Evolutionary conservation across 1,139 yeast species (phyloP).

Genomic region (Groenewaldozyma auringiensis): DNA sequence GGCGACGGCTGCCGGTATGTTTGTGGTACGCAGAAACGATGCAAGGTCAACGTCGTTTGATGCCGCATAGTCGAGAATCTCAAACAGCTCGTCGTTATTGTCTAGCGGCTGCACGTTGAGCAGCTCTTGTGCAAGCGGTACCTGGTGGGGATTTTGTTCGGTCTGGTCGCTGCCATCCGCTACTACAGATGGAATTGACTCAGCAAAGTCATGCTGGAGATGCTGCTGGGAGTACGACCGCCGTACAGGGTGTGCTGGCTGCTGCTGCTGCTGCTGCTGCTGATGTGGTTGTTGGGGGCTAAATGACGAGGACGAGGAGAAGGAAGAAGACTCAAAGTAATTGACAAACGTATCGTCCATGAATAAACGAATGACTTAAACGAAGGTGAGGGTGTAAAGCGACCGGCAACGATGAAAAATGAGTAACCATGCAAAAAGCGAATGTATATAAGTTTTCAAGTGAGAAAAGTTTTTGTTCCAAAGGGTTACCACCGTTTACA

Average conservation of each 20-base stretch:
- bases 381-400: too few species aligned
- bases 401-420: too few species aligned
- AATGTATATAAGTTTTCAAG: too few species aligned
- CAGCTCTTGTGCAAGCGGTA: neutral
- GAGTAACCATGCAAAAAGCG: too few species aligned
- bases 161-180: too few species aligned
- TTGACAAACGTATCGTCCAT: constrained; percentile 2
- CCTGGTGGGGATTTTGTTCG: neutral
- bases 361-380: neutral
- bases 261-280: neutral
- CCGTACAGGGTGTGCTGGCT: too few species aligned
- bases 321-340: neutral
- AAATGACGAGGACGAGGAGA: neutral
- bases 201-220: neutral
- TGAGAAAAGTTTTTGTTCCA: too few species aligned
- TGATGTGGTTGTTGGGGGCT: neutral
- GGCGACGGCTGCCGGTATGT: neutral
- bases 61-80: neutral
- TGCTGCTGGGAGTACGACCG: neutral
- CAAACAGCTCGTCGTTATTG: neutral
- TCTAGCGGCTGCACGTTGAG: neutral
- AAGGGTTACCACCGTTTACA: too few species aligned
- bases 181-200: neutral
- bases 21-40: neutral
- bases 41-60: neutral